Evolutionary conservation across 1,139 yeast genomes (phyloP).

Genomic region (Blastobotrys apis): DNA sequence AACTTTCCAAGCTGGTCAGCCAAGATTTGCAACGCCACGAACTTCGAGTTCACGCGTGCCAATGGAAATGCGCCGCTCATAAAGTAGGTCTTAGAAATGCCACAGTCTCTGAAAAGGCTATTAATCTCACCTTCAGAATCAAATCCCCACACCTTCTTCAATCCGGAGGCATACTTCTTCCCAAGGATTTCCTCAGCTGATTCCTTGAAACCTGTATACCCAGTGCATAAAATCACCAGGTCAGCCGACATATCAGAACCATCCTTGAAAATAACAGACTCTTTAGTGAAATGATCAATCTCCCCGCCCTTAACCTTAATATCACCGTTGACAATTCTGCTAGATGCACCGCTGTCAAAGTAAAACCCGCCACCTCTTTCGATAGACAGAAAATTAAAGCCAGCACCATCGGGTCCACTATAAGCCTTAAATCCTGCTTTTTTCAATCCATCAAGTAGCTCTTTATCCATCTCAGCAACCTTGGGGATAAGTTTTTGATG

Average conservation of each 20-base stretch:
- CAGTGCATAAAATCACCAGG: slow-evolving; percentile 44
- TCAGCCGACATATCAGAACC: slow-evolving; percentile 39
- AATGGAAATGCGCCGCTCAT: too few species aligned
- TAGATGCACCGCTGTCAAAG: slow-evolving; percentile 44
- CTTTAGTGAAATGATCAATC: slow-evolving; percentile 36
- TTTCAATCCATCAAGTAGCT: slow-evolving; percentile 33
- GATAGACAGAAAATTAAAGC: slow-evolving; percentile 40
- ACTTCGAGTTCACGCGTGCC: too few species aligned
- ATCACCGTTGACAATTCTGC: slow-evolving; percentile 39
- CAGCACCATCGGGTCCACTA: slow-evolving; percentile 44
- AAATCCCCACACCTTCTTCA: too few species aligned
- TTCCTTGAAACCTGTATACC: slow-evolving; percentile 43
- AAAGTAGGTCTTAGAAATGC: too few species aligned
- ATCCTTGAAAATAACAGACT: slow-evolving; percentile 40
- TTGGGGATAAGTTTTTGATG: too few species aligned
- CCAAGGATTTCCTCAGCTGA: slow-evolving; percentile 36
- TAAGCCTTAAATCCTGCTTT: slow-evolving; percentile 41
- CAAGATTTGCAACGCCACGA: too few species aligned
- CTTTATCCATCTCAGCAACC: slow-evolving; percentile 35
- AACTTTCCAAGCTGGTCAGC: too few species aligned
- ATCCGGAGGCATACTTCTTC: slow-evolving; percentile 15
- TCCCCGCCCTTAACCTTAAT: slow-evolving; percentile 38
- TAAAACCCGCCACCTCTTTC: slow-evolving; percentile 46
- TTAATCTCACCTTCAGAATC: too few species aligned
- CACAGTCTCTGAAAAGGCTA: too few species aligned